phyloP scores from a whole-genome alignment of 2,329 filamentous ascomycete species.

The Amauroascus niger region DNA sequence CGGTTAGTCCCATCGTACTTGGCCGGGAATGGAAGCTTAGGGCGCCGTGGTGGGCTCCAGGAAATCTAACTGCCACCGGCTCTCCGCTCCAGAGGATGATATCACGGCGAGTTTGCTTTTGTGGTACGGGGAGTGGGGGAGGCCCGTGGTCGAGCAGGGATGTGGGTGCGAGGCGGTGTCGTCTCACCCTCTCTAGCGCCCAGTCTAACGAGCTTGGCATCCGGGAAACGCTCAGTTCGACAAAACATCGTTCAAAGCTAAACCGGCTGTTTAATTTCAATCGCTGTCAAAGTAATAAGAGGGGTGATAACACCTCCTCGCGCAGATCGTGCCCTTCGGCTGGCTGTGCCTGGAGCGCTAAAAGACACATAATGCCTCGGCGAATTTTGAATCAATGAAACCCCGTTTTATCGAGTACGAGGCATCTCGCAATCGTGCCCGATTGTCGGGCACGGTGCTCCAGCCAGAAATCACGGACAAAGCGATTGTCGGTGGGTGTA shows the following conservation, averaged over 20 bases:
- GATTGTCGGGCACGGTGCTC: constrained; percentile 5
- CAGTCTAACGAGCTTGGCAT: constrained; percentile 1
- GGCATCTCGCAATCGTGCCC: too few relatives aligned
- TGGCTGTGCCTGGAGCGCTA: too few relatives aligned
- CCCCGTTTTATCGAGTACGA: too few relatives aligned
- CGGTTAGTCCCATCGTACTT: background rate
- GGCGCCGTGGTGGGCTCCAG: background rate
- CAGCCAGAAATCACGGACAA: background rate
- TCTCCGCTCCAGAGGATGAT: background rate
- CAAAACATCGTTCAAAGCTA: background rate
- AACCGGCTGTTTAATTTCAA: background rate
- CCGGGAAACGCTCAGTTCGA: background rate
- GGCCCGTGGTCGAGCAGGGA: constrained; percentile 10
- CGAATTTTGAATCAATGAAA: too few relatives aligned
- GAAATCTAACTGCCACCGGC: background rate
- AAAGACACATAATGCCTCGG: too few relatives aligned
- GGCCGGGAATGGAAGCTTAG: constrained; percentile 7
- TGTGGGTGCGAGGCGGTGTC: background rate
- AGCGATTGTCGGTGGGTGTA: background rate
- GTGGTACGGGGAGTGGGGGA: constrained; percentile 7
- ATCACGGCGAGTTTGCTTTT: background rate
- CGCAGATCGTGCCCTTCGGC: too few relatives aligned
- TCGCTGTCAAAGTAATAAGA: too few relatives aligned
- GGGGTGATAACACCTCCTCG: too few relatives aligned
- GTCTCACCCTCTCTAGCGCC: constrained; percentile 1